A percentile compares a stretch with the other conserved stretches of the same genome.
phyloP scores from a whole-genome alignment of 768 basidiomycete genomes.

The Kwoniella pini region DNA sequence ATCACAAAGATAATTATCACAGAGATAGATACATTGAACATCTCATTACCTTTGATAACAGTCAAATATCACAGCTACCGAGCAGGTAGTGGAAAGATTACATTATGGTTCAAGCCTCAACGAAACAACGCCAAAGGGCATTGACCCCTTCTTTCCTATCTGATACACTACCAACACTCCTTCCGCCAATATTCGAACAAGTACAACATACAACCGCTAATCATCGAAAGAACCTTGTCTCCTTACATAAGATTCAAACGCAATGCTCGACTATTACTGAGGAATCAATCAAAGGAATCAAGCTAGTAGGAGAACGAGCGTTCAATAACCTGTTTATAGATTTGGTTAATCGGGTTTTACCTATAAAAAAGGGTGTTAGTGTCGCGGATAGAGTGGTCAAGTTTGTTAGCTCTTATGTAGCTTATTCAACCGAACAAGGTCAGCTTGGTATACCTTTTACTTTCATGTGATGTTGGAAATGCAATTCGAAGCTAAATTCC shows the following conservation, averaged over 20 bases:
- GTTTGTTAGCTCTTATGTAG: conserved; percentile 77
- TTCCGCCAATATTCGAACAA: conserved; percentile 77
- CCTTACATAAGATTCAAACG: conserved; percentile 74
- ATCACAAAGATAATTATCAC: no score
- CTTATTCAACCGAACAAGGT: conserved; percentile 77
- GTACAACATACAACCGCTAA: conserved; percentile 71
- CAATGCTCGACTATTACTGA: conserved; percentile 61
- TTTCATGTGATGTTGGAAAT: no score
- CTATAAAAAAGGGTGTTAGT: conserved; percentile 75
- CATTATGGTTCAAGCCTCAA: no score
- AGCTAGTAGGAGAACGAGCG: conserved; percentile 69
- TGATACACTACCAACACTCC: conserved; percentile 40
- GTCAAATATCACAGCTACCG: no score
- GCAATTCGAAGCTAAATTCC: conserved; percentile 7
- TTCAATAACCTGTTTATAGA: conserved; percentile 70
- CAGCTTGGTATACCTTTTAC: conserved; percentile 29
- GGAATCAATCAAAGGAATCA: conserved; percentile 54
- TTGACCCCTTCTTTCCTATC: conserved; percentile 35
- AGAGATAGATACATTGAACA: no score
- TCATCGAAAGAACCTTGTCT: conserved; percentile 85
- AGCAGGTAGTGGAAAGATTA: no score
- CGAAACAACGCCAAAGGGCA: conserved; percentile 22
- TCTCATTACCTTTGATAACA: no score
- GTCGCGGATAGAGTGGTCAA: conserved; percentile 77
- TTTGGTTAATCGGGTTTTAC: conserved; percentile 65